A percentile compares a stretch with the other conserved stretches of the same genome.
Conservation (phyloP, 345 rosid genomes). For the Populus euphratica region DNA sequence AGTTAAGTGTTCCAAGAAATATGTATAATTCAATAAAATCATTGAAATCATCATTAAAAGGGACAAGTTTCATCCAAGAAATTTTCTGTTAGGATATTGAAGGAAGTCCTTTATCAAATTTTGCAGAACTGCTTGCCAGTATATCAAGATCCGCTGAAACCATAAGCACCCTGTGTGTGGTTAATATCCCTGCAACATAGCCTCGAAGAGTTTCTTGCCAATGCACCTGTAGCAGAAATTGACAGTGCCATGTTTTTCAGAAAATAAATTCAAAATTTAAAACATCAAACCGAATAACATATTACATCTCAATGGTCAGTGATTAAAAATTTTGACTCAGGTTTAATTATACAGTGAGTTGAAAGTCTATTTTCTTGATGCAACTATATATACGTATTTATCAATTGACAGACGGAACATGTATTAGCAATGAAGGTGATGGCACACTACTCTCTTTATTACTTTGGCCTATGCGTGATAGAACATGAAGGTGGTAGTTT, state of each 20-base stretch:
- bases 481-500: background rate
- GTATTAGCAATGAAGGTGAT: background rate
- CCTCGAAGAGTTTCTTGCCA: slow-evolving; percentile 96
- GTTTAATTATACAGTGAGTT: background rate
- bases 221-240: slow-evolving; percentile 56
- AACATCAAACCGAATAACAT: background rate
- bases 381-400: background rate
- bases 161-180: slow-evolving; percentile 90
- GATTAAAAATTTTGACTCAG: background rate
- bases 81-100: slow-evolving; percentile 67
- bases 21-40: slow-evolving; percentile 5
- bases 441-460: background rate
- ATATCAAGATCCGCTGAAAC: slow-evolving; percentile 84
- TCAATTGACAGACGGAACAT: too few relatives aligned
- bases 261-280: slow-evolving; percentile 2
- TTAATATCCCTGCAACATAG: slow-evolving; percentile 86
- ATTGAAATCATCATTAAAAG: background rate
- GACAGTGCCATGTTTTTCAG: slow-evolving; percentile 5
- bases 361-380: background rate
- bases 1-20: slow-evolving; percentile 51
- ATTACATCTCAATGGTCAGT: background rate
- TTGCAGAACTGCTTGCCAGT: slow-evolving; percentile 74
- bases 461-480: background rate
- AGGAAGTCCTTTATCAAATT: slow-evolving; percentile 90
- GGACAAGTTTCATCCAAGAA: slow-evolving; percentile 10